Percentiles rank a stretch among this genome's conserved stretches.
Conservation (phyloP, 192 early-diverging fungal genomes). For the Chytriomyces confervae region DNA sequence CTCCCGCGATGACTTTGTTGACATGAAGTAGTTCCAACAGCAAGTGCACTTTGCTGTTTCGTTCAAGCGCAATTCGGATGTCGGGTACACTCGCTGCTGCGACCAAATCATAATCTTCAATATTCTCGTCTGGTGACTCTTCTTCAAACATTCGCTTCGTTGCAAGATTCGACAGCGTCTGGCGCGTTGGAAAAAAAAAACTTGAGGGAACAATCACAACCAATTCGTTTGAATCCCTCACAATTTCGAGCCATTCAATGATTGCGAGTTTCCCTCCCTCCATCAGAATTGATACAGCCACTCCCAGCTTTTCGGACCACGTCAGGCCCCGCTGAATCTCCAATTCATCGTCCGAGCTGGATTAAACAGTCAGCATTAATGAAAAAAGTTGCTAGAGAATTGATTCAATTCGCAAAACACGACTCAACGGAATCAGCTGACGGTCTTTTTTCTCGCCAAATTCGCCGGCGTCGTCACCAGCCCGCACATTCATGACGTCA, state of each 20-base stretch:
- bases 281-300: constrained; percentile 52
- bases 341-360: constrained; percentile 30
- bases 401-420: background rate
- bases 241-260: constrained; percentile 49
- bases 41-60: constrained; percentile 48
- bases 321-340: constrained; percentile 35
- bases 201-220: background rate
- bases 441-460: constrained; percentile 32
- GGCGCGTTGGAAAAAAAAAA: background rate
- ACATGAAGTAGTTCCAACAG: constrained; percentile 50
- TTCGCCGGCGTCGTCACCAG: constrained; percentile 5
- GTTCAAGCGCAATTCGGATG: constrained; percentile 37
- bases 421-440: background rate
- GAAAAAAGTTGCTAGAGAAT: background rate
- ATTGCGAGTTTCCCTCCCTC: constrained; percentile 47
- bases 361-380: background rate
- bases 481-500: constrained; percentile 31
- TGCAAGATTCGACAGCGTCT: constrained; percentile 52
- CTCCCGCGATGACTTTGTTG: constrained; percentile 35
- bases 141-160: constrained; percentile 40
- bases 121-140: constrained; percentile 42
- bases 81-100: constrained; percentile 29
- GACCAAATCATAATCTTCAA: constrained; percentile 45
- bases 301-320: constrained; percentile 56
- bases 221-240: background rate